Conservation (phyloP, 1,139 yeast species). For the Nakaseomyces nivariensis region DNA sequence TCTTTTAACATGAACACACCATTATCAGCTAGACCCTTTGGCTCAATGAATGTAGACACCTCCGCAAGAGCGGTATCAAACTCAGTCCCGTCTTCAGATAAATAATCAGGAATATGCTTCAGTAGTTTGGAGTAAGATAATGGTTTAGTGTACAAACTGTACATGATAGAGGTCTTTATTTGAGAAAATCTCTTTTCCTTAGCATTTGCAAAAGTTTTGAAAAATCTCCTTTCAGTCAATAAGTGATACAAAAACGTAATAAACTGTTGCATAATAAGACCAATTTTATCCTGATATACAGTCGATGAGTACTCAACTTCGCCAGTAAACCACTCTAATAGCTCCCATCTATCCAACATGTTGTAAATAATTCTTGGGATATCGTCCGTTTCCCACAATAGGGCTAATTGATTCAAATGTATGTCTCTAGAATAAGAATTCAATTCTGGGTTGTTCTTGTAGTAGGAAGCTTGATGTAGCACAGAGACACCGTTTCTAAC, state of each 20-base stretch:
- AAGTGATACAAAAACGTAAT: conserved; percentile 47
- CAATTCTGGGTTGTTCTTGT: conserved; percentile 29
- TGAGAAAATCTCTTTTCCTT: conserved; percentile 25
- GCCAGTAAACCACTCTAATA: conserved; percentile 44
- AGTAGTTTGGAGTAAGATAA: conserved; percentile 43
- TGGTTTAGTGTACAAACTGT: conserved; percentile 44
- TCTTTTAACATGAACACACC: conserved; percentile 46
- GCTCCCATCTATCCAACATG: conserved; percentile 53
- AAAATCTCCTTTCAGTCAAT: conserved; percentile 44
- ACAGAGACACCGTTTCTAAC: conserved; percentile 53
- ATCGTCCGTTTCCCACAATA: conserved; percentile 38
- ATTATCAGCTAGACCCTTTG: conserved; percentile 45
- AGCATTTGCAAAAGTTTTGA: conserved; percentile 29
- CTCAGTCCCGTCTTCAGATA: conserved; percentile 29
- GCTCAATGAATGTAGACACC: conserved; percentile 42
- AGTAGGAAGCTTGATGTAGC: conserved; percentile 37
- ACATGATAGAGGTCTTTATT: conserved; percentile 36
- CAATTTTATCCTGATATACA: conserved; percentile 49
- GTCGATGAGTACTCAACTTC: conserved; percentile 33
- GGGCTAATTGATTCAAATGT: conserved; percentile 47
- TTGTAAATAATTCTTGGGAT: conserved; percentile 35
- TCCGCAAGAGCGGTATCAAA: conserved; percentile 37
- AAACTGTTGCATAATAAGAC: conserved; percentile 43
- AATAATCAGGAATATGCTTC: conserved; percentile 32
- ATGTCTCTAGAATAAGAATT: conserved; percentile 41